Evolutionary conservation across 805 yeast species (phyloP), one percentile per base, ranked within the genome.

Genomic region (Hanseniaspora mollemarum): DNA sequence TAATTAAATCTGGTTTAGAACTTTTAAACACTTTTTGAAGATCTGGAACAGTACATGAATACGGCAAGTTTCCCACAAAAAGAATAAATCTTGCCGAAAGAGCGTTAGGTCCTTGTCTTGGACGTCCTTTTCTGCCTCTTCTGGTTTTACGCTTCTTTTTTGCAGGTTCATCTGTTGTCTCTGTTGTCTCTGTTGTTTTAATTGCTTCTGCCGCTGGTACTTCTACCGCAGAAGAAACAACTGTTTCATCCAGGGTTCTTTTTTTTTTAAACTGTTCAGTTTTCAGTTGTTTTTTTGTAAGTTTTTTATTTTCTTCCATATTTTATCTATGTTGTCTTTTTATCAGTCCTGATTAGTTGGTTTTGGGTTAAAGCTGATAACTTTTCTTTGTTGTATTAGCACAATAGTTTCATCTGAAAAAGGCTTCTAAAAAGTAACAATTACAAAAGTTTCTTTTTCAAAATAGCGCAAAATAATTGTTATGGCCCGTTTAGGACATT

Each of bases 11-110:
- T 2, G 96, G 96, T 16, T 75, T 70, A 40, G 81, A 70, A 33
- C 78, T 76, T 57, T 80, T 77, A 70, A 92, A 87, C 65, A 88
- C 96, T 18, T 72, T 69, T 50, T 70, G 66, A 28, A 92, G 63
- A 50, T 83, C 84, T 2, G 76, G 73, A 49, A 75, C 76, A 2
- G 80, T 73, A 21, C 79, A 67, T 49, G 78, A 80, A 62, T 77
- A 85, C 2, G 96, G 95, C 51, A 92, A 69, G 60, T 88, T 87
- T 4, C 98, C 98, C 8, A 88, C 86, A 67, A 92, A 92, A 29
- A 92, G 67, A 50, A 92, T 75, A 59, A 83, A 88, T 60, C 94
- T 71, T 54, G 64, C 51, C 78, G 82, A 16, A 5, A 32, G 21
- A 77, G 81, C 55, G 61, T 49, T 41, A 48, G 66, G 8, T 69